Evolutionary conservation across 2,329 filamentous ascomycete species (phyloP).

Genomic region (Rhytidhysteron rufulum): DNA sequence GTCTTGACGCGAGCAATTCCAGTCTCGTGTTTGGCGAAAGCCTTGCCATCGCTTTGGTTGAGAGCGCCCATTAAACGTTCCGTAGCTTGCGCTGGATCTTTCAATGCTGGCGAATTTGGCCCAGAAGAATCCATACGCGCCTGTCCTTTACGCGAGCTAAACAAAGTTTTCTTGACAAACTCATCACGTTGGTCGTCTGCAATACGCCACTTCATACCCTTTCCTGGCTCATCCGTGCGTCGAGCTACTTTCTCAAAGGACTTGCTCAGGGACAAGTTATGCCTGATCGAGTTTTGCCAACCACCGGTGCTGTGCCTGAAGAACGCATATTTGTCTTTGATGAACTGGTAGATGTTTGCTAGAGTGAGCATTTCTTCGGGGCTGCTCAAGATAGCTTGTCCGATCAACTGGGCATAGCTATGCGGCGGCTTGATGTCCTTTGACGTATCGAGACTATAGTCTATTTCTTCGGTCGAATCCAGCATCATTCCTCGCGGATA

Average conservation of each 20-base stretch:
- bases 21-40: slow-evolving; percentile 17
- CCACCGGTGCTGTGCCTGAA: slow-evolving; percentile 81
- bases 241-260: slow-evolving; percentile 90
- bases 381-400: slow-evolving; percentile 87
- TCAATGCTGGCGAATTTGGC: slow-evolving; percentile 63
- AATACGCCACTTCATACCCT: slow-evolving; percentile 99
- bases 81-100: slow-evolving; percentile 51
- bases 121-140: slow-evolving; percentile 57
- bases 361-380: slow-evolving; percentile 85
- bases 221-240: slow-evolving; percentile 90
- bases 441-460: slow-evolving; percentile 77
- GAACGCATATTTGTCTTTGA: slow-evolving; percentile 87
- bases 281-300: slow-evolving; percentile 98
- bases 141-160: slow-evolving; percentile 38
- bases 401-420: slow-evolving; percentile 96
- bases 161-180: slow-evolving; percentile 68
- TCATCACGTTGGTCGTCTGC: slow-evolving; percentile 79
- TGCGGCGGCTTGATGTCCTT: slow-evolving; percentile 92
- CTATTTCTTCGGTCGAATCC: slow-evolving; percentile 57
- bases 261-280: slow-evolving; percentile 94
- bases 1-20: slow-evolving; percentile 31
- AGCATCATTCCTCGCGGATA: slow-evolving; percentile 51
- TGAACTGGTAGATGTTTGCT: slow-evolving; percentile 89
- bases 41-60: slow-evolving; percentile 16
- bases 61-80: slow-evolving; percentile 44